Percentiles rank a stretch among this genome's conserved stretches.
Evolutionary conservation across 2,329 filamentous ascomycete species (phyloP).

Genomic region (Colletotrichum euphorbiae): DNA sequence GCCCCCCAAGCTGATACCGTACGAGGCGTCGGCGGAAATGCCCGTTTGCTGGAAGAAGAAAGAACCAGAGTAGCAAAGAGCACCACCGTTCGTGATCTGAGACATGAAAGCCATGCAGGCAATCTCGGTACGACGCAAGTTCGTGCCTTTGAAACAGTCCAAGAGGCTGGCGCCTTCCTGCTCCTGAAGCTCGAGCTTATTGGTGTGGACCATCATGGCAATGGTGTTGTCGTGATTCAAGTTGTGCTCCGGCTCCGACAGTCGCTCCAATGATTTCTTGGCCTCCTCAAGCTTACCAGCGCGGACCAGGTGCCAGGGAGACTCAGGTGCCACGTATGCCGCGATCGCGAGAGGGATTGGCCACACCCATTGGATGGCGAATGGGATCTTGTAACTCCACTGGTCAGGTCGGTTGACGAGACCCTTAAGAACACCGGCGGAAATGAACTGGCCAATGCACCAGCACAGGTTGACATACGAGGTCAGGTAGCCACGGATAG

Average conservation of each 20-base stretch:
- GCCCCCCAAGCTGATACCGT: conserved; percentile 56
- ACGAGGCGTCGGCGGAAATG: conserved; percentile 51
- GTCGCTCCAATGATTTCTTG: conserved; percentile 47
- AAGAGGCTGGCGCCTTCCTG: conserved; percentile 53
- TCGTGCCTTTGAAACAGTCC: conserved; percentile 61
- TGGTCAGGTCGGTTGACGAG: conserved; percentile 49
- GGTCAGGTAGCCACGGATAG: conserved; percentile 56
- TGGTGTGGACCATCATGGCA: conserved; percentile 57
- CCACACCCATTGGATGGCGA: conserved; percentile 56
- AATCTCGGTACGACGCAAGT: conserved; percentile 60
- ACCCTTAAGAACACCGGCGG: conserved; percentile 54
- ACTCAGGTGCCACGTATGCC: conserved; percentile 51
- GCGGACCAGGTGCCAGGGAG: conserved; percentile 53
- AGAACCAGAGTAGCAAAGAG: conserved; percentile 55
- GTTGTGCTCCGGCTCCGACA: conserved; percentile 47
- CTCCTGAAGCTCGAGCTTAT: conserved; percentile 58
- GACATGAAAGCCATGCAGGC: conserved; percentile 55
- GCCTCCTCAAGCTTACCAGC: conserved; percentile 48
- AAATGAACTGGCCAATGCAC: conserved; percentile 57
- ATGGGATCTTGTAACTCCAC: conserved; percentile 55
- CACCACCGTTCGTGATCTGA: conserved; percentile 56
- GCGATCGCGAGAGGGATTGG: conserved; percentile 49
- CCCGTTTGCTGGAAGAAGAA: conserved; percentile 62
- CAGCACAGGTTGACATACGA: conserved; percentile 59
- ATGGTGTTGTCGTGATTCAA: conserved; percentile 52